Evolutionary conservation across 2,329 filamentous ascomycete genomes (phyloP), one percentile per base, ranked within the genome.

Genomic region (Monilinia fructigena): DNA sequence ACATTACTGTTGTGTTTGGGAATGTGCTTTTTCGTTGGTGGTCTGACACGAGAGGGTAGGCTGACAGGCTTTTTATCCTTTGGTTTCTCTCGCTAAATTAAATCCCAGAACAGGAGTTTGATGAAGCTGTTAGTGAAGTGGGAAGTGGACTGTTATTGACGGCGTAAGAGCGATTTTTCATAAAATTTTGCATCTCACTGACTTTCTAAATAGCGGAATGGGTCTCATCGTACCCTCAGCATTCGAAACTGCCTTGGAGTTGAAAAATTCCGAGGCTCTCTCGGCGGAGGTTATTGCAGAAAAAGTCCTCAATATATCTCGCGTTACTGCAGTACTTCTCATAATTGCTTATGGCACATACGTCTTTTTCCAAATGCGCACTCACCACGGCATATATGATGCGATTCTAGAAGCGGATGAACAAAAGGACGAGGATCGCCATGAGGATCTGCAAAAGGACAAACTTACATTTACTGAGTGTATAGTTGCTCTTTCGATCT

Each of bases 1-100:
- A 96, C 92, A 42, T 84, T 95, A 79, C 79, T 96, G 55, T 81
- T 96, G 0, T 96, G 92, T 72, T 78, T 96, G 35, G 92, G 92
- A 0, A 74, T 89, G 63, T 95, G 91, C 76, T 96, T 96, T 80
- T 86, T 94, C 68, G 84, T 87, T 28, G 91, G 91, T 52, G 92
- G 92, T 11, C 70, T 94, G 47, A 81, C 82, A 64, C 85, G 88
- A 42, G 82, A 90, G 7, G 65, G 65, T 66, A 61, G n/a, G 55
- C 35, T 28, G 11, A 52, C 40, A 42, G 12, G 6, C 16, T 55
- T 53, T 18, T n/a, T 42, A 53, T 26, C 6, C 48, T 55, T 45
- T 55, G 38, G 16, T 35, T n/a, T 61, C 42, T 28, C n/a, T 55
- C 7, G 20, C 65, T 66, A 16, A 66, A 20, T 20, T 10, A 40